Evolutionary conservation across 2,329 filamentous ascomycete species (phyloP).

Genomic region (Thelonectria discophora): DNA sequence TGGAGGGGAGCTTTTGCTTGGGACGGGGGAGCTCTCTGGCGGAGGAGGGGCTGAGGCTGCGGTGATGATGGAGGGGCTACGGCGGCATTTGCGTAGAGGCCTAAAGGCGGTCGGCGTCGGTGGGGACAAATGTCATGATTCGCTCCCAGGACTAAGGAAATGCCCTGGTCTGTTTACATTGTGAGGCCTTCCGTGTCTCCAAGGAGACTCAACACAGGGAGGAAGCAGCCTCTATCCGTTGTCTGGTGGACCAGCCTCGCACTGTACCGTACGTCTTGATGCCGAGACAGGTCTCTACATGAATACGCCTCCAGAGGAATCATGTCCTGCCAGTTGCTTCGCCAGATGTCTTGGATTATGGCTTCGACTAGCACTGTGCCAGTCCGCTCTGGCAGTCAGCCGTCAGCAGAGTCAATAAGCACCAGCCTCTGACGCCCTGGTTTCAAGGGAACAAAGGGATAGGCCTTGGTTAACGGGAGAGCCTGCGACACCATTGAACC

Average conservation of each 20-base stretch:
- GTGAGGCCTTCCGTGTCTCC: neutral
- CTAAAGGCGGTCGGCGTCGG: conserved; percentile 19
- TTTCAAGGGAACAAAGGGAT: conserved; percentile 18
- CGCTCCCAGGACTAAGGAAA: no score
- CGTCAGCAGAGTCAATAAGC: neutral
- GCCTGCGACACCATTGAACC: conserved; percentile 9
- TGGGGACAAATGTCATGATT: no score
- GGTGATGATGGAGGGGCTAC: conserved; percentile 45
- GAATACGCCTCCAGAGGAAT: neutral
- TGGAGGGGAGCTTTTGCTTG: conserved; percentile 35
- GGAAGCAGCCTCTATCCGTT: neutral
- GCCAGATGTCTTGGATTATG: neutral
- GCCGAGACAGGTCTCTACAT: neutral
- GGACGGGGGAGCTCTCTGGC: conserved; percentile 25
- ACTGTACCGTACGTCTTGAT: no score
- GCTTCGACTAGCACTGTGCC: neutral
- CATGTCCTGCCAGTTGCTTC: neutral
- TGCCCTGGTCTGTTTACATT: conserved; percentile 20
- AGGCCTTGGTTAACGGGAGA: neutral
- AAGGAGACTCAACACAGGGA: neutral
- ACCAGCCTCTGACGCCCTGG: conserved; percentile 7
- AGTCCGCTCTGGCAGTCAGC: no score
- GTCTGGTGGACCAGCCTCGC: conserved; percentile 3
- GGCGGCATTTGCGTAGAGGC: conserved; percentile 28
- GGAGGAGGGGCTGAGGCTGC: conserved; percentile 36